Evolutionary conservation across 257 asterid species (phyloP).

Genomic region (Penstemon barbatus): DNA sequence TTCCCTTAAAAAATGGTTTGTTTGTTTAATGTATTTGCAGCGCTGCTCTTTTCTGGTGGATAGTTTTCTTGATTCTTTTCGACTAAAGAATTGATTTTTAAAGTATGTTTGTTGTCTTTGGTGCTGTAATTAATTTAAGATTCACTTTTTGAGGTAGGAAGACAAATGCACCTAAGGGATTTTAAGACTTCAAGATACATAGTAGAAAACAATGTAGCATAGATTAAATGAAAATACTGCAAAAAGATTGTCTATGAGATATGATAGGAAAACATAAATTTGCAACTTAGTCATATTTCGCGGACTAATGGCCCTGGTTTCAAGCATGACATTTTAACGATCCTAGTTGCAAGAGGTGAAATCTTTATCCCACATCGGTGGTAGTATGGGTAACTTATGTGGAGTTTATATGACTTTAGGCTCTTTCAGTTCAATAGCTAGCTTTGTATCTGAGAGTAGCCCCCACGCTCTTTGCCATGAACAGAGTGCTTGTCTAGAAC

Average conservation of each 20-base stretch:
- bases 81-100: background rate
- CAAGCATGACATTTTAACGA: slow-evolving; percentile 13
- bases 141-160: slow-evolving; percentile 25
- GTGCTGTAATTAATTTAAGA: slow-evolving; percentile 13
- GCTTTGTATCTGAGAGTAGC: no score
- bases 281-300: slow-evolving; percentile 7
- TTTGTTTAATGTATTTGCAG: background rate
- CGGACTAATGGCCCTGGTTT: slow-evolving; percentile 5
- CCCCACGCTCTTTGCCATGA: no score
- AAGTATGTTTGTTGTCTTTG: slow-evolving; percentile 24
- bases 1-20: background rate
- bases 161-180: background rate
- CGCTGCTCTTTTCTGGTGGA: slow-evolving; percentile 11
- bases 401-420: no score
- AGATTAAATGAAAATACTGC: slow-evolving; percentile 4
- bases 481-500: no score
- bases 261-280: background rate
- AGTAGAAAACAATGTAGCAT: background rate
- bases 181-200: slow-evolving; percentile 1
- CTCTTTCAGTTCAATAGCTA: no score
- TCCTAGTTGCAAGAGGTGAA: background rate
- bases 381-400: no score
- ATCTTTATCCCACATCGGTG: no score
- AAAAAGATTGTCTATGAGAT: no score
- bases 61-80: slow-evolving; percentile 23